Conservation (phyloP, 2,329 filamentous ascomycete genomes). For the Aureobasidium namibiae region DNA sequence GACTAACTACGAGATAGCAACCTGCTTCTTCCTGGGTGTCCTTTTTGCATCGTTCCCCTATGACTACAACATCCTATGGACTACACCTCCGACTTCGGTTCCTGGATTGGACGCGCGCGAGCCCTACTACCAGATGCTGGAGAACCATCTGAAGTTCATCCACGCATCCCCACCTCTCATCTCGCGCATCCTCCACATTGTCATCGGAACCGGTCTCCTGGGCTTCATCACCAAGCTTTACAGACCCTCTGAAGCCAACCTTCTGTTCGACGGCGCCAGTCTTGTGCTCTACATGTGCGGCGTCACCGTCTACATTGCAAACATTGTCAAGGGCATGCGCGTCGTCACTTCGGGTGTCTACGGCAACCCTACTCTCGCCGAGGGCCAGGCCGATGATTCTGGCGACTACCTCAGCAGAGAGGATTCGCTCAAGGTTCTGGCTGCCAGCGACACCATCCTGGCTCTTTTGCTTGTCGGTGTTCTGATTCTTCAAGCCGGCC, state of each 20-base stretch:
- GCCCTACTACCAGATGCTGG: conserved; percentile 73
- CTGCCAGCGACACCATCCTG: conserved; percentile 92
- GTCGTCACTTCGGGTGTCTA: conserved; percentile 69
- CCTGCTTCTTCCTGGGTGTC: conserved; percentile 96
- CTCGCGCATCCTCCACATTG: conserved; percentile 86
- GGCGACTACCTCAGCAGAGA: conserved; percentile 69
- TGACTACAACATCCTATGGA: conserved; percentile 85
- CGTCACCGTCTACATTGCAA: conserved; percentile 86
- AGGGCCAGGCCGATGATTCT: conserved; percentile 32
- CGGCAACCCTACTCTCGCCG: conserved; percentile 34
- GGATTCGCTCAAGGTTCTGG: conserved; percentile 82
- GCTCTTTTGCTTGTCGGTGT: conserved; percentile 88
- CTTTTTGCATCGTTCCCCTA: conserved; percentile 96
- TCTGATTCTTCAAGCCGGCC: conserved; percentile 84
- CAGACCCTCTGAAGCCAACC: conserved; percentile 85
- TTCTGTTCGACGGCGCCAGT: conserved; percentile 78
- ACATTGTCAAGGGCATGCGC: conserved; percentile 90
- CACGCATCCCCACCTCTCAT: conserved; percentile 89
- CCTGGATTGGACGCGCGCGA: conserved; percentile 32
- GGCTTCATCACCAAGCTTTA: conserved; percentile 94
- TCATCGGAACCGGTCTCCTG: conserved; percentile 75
- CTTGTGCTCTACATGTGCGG: conserved; percentile 73
- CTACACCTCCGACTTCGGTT: conserved; percentile 48
- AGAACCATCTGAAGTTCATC: conserved; percentile 82
- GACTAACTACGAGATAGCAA: conserved; percentile 34